Evolutionary conservation across 2,329 filamentous ascomycete genomes (phyloP), one percentile per base, ranked within the genome.

Genomic region (Diatrype stigma): DNA sequence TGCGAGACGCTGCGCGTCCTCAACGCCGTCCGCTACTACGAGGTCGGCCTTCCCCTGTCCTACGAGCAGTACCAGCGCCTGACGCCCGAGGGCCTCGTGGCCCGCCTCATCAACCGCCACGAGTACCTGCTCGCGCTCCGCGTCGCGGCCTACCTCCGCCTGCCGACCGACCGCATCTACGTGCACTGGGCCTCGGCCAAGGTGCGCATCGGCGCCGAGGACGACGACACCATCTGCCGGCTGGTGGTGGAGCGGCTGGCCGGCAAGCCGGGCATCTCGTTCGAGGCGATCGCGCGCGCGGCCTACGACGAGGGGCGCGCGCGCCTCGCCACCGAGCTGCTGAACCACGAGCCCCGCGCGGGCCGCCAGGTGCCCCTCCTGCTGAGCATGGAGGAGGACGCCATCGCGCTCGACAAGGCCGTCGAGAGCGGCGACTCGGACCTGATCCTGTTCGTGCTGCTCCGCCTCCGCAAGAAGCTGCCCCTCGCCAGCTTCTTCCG

Each of bases 151-250:
- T 96, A 95, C 66, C 76, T 99, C 2, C 87, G 86, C 53, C 78
- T 99, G 3, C 87, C 93, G 0, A 88, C 91, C 0, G 91, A 95
- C 67, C 84, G 85, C 49, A 96, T 99, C 52, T 96, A 96, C 63
- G 90, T 96, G 1, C 92, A 96, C 66, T 99, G 94, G 94, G 94
- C 94, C 1, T 93, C 88, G 17, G 87, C 94, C 65, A 99, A 97
- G 68, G 93, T 97, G 3, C 88, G 91, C 23, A 75, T 87, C 2
- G 92, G 92, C 0, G 80, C 84, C 0, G 91, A 91, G 56, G 87
- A 96, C 54, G 94, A 97, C 63, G 91, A 96, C 44, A 84, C 85
- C 1, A 90, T 96, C 40, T 96, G 92, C 68, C 82, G 84, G 30
- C 77, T 92, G 47, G 90, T 99, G 14, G 92, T 97, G 10, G 85